Evolutionary conservation across 768 basidiomycete genomes (phyloP), one percentile per base, ranked within the genome.

Genomic region (Agaricus sinodeliciosus): DNA sequence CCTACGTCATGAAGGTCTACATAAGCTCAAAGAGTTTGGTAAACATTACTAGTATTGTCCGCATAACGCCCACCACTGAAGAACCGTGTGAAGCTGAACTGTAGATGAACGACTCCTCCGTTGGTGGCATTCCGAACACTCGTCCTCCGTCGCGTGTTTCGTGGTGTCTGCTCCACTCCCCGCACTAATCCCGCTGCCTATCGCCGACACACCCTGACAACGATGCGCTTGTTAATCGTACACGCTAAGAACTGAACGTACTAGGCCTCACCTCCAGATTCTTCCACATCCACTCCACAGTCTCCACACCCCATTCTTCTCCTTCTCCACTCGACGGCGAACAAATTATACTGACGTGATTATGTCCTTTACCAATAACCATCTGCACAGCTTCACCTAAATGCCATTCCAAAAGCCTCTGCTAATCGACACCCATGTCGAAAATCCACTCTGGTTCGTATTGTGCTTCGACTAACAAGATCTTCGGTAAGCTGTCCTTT

Each of bases 231-330:
- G 39, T 43, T 26, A 19, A 4, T 26, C 12, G 6, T 22, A 25
- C 48, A 49, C 22, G 22, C 22, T 22, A 22, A 3, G 3, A 22
- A 22, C 3, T 22, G 22, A 22, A 22, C 3, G 22, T 22, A 22
- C 22, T 22, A 22, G 1, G 22, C 22, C 41, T 18, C 19, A 16
- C 41, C 18, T 28, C 28, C 41, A 40, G 26, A 8, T 40, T 16
- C 42, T 48, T 51, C 55, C 55, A 58, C 36, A 73, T 69, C 74
- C 75, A 75, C 22, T 61, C 57, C 25, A 64, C 65, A 34, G 77
- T 73, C n/a, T 79, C 73, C 51, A 75, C 67, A 0, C 71, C 83
- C 83, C 84, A 85, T 28, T 77, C 71, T 58, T 86, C 84, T 15
- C 80, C 85, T 58, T 79, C 63, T 1, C 84, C 83, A 2, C 73